Percentiles rank a stretch among this genome's conserved stretches.
These are phyloP conservation scores for Xylariaceae sp. DNA, from an alignment of 2,329 filamentous ascomycete species.

Conservation along the genomic window DNA sequence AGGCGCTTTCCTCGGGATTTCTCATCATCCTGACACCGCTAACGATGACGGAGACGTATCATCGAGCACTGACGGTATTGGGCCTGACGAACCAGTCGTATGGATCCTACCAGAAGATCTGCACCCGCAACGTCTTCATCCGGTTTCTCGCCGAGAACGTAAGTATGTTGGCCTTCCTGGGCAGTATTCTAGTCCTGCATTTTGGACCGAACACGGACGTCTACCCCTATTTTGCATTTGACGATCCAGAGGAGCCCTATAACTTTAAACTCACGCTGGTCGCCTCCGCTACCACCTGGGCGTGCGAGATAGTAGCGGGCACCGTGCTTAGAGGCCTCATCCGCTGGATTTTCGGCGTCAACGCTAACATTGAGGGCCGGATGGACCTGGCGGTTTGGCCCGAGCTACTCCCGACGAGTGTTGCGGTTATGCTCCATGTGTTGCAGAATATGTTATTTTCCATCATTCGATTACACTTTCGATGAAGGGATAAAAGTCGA, in stretches of 20 bases:
- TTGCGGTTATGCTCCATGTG: slow-evolving; percentile 62
- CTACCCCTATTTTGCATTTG: slow-evolving; percentile 65
- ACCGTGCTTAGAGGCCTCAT: slow-evolving; percentile 55
- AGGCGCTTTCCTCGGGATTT: slow-evolving; percentile 56
- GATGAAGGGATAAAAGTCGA: slow-evolving; percentile 16
- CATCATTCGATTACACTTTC: slow-evolving; percentile 60
- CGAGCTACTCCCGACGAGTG: slow-evolving; percentile 59
- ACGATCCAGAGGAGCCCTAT: slow-evolving; percentile 44
- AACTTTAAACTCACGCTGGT: slow-evolving; percentile 59
- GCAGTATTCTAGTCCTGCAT: slow-evolving; percentile 59
- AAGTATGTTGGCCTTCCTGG: slow-evolving; percentile 63
- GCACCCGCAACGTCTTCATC: slow-evolving; percentile 61
- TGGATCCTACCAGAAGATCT: slow-evolving; percentile 59
- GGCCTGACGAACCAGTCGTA: slow-evolving; percentile 56
- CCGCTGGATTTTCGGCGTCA: slow-evolving; percentile 52
- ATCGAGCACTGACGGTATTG: slow-evolving; percentile 49
- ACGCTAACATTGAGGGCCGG: slow-evolving; percentile 59
- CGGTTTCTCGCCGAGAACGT: slow-evolving; percentile 62
- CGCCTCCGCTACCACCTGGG: slow-evolving; percentile 60
- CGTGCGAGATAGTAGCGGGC: slow-evolving; percentile 58
- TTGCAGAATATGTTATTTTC: slow-evolving; percentile 68
- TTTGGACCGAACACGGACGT: slow-evolving; percentile 62
- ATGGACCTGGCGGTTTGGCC: slow-evolving; percentile 61
- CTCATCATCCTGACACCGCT: slow-evolving; percentile 60
- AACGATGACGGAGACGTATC: slow-evolving; percentile 55